A percentile compares a stretch with the other conserved stretches of the same genome.
Evolutionary conservation across 371 early-diverging fungal species (phyloP).

Genomic region (Capillidium heterosporum): DNA sequence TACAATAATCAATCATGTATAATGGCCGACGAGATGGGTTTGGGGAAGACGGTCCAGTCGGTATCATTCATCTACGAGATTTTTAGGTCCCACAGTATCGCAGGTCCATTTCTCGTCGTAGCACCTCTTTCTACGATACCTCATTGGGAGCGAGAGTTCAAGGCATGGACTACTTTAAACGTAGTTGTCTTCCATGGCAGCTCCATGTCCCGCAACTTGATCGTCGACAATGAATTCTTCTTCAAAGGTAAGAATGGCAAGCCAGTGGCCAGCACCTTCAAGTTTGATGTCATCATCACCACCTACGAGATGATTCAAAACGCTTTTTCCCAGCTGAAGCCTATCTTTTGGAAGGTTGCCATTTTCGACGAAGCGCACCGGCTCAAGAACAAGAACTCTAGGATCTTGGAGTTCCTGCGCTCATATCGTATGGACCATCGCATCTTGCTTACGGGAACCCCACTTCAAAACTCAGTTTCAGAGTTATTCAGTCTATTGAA

Average conservation of each 20-base stretch:
- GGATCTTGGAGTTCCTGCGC: conserved; percentile 82
- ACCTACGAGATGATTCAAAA: conserved; percentile 70
- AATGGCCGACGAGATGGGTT: conserved; percentile 97
- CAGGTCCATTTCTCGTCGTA: conserved; percentile 53
- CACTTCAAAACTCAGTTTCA: conserved; percentile 84
- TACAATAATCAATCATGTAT: conserved; percentile 90
- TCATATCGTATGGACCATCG: conserved; percentile 60
- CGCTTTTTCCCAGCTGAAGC: conserved; percentile 39
- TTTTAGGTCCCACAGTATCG: conserved; percentile 29
- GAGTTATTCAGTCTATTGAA: conserved; percentile 91
- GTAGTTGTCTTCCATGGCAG: conserved; percentile 62
- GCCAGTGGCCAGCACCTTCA: conserved; percentile 25
- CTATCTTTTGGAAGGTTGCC: conserved; percentile 68
- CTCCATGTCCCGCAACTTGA: conserved; percentile 73
- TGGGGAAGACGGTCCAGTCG: conserved; percentile 92
- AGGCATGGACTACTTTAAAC: conserved; percentile 38
- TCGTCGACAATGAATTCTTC: neutral
- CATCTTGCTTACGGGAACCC: conserved; percentile 86
- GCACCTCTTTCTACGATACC: conserved; percentile 90
- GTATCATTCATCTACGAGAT: conserved; percentile 66
- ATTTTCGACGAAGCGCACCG: conserved; percentile 93
- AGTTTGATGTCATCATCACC: conserved; percentile 64
- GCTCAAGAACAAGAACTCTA: conserved; percentile 87
- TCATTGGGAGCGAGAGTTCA: conserved; percentile 94
- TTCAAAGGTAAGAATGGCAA: conserved; percentile 15